A percentile compares a stretch with the other conserved stretches of the same genome.
These are phyloP conservation scores for Acer saccharum DNA, from an alignment of 345 rosid genomes.

Conservation along the genomic window DNA sequence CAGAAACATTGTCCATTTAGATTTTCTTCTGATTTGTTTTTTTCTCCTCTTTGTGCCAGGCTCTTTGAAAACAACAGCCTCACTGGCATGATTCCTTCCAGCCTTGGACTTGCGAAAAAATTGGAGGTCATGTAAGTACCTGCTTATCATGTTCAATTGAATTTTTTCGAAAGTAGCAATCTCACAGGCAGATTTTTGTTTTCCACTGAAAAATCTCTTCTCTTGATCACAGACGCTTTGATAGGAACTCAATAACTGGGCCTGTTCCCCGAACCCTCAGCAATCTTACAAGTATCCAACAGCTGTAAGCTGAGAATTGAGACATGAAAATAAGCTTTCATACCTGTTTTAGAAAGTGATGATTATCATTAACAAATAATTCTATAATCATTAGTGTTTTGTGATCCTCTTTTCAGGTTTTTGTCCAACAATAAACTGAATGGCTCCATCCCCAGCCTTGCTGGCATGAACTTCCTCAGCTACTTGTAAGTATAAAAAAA, in stretches of 20 bases:
- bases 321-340: neutral
- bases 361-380: neutral
- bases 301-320: conserved; percentile 56
- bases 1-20: neutral
- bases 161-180: conserved; percentile 49
- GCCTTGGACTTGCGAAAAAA: conserved; percentile 52
- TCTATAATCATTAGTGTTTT: neutral
- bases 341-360: neutral
- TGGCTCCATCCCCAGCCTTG: conserved; percentile 66
- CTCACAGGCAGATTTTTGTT: conserved; percentile 40
- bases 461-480: conserved; percentile 48
- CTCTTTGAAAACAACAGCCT: conserved; percentile 46
- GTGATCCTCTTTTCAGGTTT: conserved; percentile 39
- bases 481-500: conserved; percentile 58
- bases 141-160: neutral
- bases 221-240: conserved; percentile 63
- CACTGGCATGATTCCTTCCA: conserved; percentile 44
- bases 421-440: conserved; percentile 69
- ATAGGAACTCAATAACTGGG: conserved; percentile 55
- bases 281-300: conserved; percentile 46
- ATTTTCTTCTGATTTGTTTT: neutral
- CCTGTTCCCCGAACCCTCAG: conserved; percentile 48
- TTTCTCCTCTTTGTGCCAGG: conserved; percentile 22
- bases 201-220: neutral
- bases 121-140: conserved; percentile 76